Conservation (phyloP, 257 asterid species). For the Nicotiana attenuata region DNA sequence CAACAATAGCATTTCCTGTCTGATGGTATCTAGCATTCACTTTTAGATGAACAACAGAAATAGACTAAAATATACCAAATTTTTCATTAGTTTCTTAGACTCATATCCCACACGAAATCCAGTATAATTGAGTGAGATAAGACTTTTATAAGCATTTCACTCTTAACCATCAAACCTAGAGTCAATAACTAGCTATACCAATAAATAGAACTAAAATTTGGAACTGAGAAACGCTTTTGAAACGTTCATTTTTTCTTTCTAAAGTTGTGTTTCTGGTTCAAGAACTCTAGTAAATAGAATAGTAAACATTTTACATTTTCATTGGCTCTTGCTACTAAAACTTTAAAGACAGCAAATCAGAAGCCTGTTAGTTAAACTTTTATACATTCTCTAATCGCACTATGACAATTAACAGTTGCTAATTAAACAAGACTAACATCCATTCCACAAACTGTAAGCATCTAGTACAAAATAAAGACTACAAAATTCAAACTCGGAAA, state of each 20-base stretch:
- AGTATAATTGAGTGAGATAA: neutral
- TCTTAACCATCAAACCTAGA: neutral
- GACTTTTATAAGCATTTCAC: neutral
- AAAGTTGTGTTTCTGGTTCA: neutral
- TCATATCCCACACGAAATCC: neutral
- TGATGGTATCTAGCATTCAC: neutral
- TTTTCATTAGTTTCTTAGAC: neutral
- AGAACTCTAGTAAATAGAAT: neutral
- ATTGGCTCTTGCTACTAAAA: neutral
- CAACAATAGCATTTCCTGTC: neutral
- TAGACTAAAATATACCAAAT: neutral
- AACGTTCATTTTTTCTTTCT: neutral
- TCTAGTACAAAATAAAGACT: neutral
- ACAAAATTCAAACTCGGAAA: neutral
- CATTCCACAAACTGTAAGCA: neutral
- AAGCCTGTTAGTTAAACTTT: neutral
- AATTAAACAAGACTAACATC: neutral
- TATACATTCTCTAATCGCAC: neutral
- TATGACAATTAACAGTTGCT: neutral
- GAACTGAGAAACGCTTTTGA: neutral
- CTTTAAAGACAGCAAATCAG: neutral
- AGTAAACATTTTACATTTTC: neutral
- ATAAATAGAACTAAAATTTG: neutral
- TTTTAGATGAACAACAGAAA: neutral
- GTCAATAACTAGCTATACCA: neutral